Percentiles rank a stretch among this genome's conserved stretches.
These are phyloP conservation scores for Quercus rubra DNA, from an alignment of 306 rosid genomes.

Conservation along the genomic window DNA sequence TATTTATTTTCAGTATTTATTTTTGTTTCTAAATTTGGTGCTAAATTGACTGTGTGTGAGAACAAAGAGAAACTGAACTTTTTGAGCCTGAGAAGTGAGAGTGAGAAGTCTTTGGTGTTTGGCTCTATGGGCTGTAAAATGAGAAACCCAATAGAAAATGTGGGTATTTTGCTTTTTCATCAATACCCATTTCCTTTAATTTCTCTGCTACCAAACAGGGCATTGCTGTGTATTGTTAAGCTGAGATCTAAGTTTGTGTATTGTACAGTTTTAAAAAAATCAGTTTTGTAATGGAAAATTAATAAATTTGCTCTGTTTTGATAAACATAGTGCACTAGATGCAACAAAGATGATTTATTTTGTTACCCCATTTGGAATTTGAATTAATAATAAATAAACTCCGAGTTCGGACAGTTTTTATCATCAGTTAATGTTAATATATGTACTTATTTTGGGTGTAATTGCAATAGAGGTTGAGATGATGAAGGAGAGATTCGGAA, in stretches of 20 bases:
- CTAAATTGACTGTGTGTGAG: not conserved
- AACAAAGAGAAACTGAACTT: not conserved
- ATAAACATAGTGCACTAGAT: no score
- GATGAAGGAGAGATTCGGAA: conserved; percentile 96
- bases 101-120: not conserved
- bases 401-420: no score
- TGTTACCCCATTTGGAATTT: no score
- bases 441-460: no score
- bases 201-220: not conserved
- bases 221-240: not conserved
- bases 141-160: not conserved
- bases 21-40: not conserved
- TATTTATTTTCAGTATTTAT: not conserved
- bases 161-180: not conserved
- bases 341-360: no score
- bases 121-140: not conserved
- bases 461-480: conserved; percentile 60
- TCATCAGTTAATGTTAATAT: no score
- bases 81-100: no score
- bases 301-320: no score
- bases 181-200: not conserved
- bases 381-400: no score
- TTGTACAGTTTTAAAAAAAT: no score
- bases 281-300: no score
- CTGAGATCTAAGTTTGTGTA: not conserved